Evolutionary conservation across 331 rosid genomes (phyloP).

Genomic region (Cydonia oblonga): DNA sequence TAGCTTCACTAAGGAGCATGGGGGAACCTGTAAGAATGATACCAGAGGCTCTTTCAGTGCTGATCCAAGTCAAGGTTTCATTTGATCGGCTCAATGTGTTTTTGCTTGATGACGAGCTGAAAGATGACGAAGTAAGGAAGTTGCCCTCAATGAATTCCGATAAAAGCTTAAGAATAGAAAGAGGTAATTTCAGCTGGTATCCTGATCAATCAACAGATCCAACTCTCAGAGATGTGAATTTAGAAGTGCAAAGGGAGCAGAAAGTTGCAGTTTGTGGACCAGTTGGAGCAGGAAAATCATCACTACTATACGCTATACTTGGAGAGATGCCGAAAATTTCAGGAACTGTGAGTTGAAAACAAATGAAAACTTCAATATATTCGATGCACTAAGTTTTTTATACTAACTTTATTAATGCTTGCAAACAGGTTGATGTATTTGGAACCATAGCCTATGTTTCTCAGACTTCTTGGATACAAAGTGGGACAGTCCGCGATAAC

Average conservation of each 20-base stretch:
- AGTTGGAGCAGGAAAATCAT: constrained; percentile 81
- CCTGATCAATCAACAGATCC: constrained; percentile 22
- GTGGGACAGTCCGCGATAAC: constrained; percentile 70
- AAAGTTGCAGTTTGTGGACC: constrained; percentile 68
- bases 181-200: constrained; percentile 59
- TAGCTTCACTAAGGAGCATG: constrained; percentile 52
- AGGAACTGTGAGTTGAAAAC: constrained; percentile 45
- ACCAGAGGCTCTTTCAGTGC: constrained; percentile 55
- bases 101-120: constrained; percentile 58
- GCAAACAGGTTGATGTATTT: constrained; percentile 40
- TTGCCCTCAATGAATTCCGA: background rate
- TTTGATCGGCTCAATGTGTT: constrained; percentile 45
- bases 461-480: constrained; percentile 79
- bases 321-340: constrained; percentile 58
- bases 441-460: constrained; percentile 77
- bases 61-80: constrained; percentile 67
- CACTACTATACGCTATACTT: constrained; percentile 49
- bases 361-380: background rate
- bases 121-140: constrained; percentile 9
- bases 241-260: constrained; percentile 38
- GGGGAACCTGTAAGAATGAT: constrained; percentile 58
- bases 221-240: constrained; percentile 37
- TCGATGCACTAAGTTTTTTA: background rate
- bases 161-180: constrained; percentile 26
- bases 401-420: background rate